Evolutionary conservation across 2,329 filamentous ascomycete species (phyloP).

Genomic region (Xenoacremonium recifei): DNA sequence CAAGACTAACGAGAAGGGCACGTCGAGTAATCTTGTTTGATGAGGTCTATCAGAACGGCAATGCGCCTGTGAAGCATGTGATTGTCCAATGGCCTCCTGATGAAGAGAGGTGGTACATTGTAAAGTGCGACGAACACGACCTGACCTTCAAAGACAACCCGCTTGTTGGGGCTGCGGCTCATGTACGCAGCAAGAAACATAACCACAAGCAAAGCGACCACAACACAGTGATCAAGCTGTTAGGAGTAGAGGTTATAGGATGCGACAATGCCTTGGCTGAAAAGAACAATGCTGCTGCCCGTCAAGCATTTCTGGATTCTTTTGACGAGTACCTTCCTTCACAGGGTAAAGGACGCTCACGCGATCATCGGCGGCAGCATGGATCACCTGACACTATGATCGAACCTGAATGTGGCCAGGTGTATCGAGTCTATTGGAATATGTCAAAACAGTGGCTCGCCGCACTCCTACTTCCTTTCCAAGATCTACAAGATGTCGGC

Average conservation of each 20-base stretch:
- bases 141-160: conserved; percentile 12
- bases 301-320: background rate
- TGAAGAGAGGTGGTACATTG: conserved; percentile 11
- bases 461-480: conserved; percentile 9
- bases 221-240: conserved; percentile 5
- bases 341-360: background rate
- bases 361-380: background rate
- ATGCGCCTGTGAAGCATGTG: conserved; percentile 14
- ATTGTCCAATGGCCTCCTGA: conserved; percentile 9
- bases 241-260: conserved; percentile 11
- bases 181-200: conserved; percentile 11
- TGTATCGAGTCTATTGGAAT: conserved; percentile 14
- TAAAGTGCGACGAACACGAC: conserved; percentile 14
- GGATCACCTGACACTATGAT: background rate
- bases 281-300: conserved; percentile 10
- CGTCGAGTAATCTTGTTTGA: conserved; percentile 13
- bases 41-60: conserved; percentile 14
- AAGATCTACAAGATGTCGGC: conserved; percentile 4
- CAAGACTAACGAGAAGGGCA: no score
- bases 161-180: conserved; percentile 5
- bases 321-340: background rate
- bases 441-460: conserved; percentile 9
- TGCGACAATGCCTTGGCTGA: conserved; percentile 11
- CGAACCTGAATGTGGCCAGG: conserved; percentile 7
- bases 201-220: background rate